A percentile compares a stretch with the other conserved stretches of the same genome.
These are phyloP conservation scores for Tulasnella sp. DNA, from an alignment of 768 basidiomycete species.

Conservation along the genomic window DNA sequence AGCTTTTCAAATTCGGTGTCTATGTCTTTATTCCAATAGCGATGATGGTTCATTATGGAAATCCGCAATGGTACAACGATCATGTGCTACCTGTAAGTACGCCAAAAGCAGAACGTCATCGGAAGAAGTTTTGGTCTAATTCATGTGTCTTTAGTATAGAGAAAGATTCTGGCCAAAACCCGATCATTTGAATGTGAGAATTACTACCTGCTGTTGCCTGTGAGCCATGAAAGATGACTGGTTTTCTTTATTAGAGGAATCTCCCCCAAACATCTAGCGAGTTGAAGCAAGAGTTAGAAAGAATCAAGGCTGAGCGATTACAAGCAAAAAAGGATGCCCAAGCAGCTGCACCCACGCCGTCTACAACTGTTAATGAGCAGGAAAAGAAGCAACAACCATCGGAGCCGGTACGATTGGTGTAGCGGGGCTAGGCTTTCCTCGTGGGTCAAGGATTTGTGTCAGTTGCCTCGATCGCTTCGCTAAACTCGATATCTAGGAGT, in stretches of 20 bases:
- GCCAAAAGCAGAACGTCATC: not conserved
- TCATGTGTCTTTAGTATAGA: not conserved
- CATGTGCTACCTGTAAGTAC: constrained; percentile 59
- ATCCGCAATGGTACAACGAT: constrained; percentile 72
- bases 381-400: too few species aligned
- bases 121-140: not conserved
- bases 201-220: not conserved
- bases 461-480: too few species aligned
- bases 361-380: too few species aligned
- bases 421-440: too few species aligned
- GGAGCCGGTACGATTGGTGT: too few species aligned
- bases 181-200: not conserved
- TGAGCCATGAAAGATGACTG: not conserved
- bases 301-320: too few species aligned
- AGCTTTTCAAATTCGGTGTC: constrained; percentile 79
- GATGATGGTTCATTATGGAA: constrained; percentile 73
- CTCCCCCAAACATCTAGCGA: too few species aligned
- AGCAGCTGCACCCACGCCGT: too few species aligned
- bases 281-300: not conserved
- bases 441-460: too few species aligned
- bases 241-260: too few species aligned
- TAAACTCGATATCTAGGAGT: too few species aligned
- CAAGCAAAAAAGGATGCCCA: too few species aligned
- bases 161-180: constrained; percentile 6
- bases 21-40: constrained; percentile 77